Evolutionary conservation across 148 eudicot genomes (phyloP).

Genomic region (Heliosperma pusillum): DNA sequence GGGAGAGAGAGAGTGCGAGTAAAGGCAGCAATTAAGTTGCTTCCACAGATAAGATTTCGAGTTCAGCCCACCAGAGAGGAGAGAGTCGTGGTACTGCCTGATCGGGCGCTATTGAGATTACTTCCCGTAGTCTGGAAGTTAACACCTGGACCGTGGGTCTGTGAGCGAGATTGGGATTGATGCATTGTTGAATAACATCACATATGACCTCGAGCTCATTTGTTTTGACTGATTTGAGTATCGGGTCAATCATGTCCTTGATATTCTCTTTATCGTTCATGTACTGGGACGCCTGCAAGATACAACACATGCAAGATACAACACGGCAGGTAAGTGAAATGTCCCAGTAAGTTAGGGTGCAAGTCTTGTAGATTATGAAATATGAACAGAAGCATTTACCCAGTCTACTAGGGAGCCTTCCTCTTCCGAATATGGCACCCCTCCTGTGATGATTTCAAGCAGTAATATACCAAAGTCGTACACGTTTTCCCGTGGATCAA

Average conservation of each 20-base stretch:
- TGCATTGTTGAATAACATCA: constrained; percentile 58
- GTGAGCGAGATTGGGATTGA: constrained; percentile 36
- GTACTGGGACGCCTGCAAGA: constrained; percentile 47
- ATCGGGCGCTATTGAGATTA: constrained; percentile 55
- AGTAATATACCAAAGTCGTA: constrained; percentile 67
- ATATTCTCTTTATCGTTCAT: constrained; percentile 39
- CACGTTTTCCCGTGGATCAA: constrained; percentile 56
- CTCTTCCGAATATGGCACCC: constrained; percentile 58
- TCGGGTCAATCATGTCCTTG: constrained; percentile 53
- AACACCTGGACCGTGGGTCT: constrained; percentile 61
- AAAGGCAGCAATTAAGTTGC: constrained; percentile 33
- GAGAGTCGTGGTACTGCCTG: constrained; percentile 77
- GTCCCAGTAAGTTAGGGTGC: too few relatives aligned
- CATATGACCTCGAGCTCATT: constrained; percentile 66
- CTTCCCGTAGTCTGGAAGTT: constrained; percentile 42
- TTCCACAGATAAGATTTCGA: constrained; percentile 79
- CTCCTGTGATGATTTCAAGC: constrained; percentile 83
- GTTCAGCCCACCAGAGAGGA: constrained; percentile 99
- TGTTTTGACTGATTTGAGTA: constrained; percentile 52
- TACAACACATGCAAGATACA: constrained; percentile 41
- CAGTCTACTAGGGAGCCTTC: constrained; percentile 57
- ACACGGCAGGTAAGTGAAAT: background rate
- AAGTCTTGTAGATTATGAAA: background rate
- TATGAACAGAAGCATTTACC: constrained; percentile 40
- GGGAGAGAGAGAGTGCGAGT: background rate